Evolutionary conservation across 1,284 basidiomycete genomes (phyloP), one percentile per base, ranked within the genome.

Genomic region (Phellopilus nigrolimitatus): DNA sequence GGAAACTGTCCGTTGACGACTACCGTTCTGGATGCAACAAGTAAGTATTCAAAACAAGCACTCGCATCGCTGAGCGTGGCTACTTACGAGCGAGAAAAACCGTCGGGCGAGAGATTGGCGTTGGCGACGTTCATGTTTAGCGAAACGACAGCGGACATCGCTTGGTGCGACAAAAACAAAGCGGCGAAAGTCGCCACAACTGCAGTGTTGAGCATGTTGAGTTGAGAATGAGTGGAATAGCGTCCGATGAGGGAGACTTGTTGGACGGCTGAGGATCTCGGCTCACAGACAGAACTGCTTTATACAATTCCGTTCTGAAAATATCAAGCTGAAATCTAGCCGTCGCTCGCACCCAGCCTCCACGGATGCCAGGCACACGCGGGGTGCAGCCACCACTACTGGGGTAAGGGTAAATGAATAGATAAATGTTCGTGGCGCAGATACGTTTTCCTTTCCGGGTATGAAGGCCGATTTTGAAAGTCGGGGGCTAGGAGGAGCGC

Each of bases 1-100:
- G 59, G 59, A 25, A 59, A 59, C 17, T 38, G n/a, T 4, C 59
- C 57, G 21, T 60, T 58, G 17, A 55, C 58, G 25, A 56, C 46
- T 6, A 59, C 57, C 34, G 58, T 44, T 3, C 55, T 56, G 36
- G 6, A 22, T 2, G 28, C 2, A 4, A 30, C 17, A 33, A 33
- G n/a, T 31, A 5, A 38, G 43, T 30, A 38, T 28, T 27, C 31
- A 36, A 4, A 59, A 19, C 19, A 15, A 37, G 34, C 8, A 38
- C 17, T 3, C 12, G 9, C 0, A 13, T 13, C 19, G 15, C 57
- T 40, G 41, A 31, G 13, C n/a, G 10, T 27, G 31, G 25, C 19
- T 10, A 59, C 55, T 24, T 30, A 55, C 54, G 54, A 51, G 13
- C 54, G 24, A 34, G 21, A 34, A 13, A 51, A 22, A 37, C 54